Percentiles rank a stretch among this genome's conserved stretches.
phyloP scores from a whole-genome alignment of 306 rosid species.

The Ormosia emarginata region DNA sequence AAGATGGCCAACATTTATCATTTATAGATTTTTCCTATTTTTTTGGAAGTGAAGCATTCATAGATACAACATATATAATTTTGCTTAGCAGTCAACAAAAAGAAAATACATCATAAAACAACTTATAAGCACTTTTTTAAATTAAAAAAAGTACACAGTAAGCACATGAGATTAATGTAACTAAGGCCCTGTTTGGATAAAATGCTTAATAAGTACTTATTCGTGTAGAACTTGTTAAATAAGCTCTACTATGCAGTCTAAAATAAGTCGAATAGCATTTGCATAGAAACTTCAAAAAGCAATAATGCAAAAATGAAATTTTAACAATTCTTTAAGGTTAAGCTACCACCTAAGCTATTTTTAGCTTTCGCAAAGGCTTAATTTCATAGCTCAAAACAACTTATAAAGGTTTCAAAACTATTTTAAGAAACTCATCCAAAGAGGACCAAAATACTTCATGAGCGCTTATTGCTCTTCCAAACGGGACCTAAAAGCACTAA shows the following conservation, averaged over 20 bases:
- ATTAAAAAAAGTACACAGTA: not conserved
- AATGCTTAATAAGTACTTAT: too few species aligned
- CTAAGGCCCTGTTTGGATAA: too few species aligned
- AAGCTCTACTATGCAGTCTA: too few species aligned
- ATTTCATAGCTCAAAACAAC: not conserved
- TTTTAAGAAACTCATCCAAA: too few species aligned
- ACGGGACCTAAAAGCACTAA: too few species aligned
- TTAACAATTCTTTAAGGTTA: too few species aligned
- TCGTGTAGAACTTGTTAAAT: too few species aligned
- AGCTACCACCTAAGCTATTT: not conserved
- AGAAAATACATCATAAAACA: not conserved
- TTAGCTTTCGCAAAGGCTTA: not conserved
- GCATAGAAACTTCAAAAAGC: too few species aligned
- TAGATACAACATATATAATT: not conserved
- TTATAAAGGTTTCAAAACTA: too few species aligned
- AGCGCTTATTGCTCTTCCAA: too few species aligned
- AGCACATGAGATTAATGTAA: not conserved
- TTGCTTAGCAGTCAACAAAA: not conserved
- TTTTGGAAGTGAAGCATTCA: not conserved
- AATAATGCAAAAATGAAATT: too few species aligned
- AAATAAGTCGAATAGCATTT: not conserved
- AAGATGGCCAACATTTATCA: not conserved
- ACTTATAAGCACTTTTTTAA: not conserved
- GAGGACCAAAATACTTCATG: too few species aligned
- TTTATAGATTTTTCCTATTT: not conserved